These are phyloP conservation scores for Heracleum sosnowskyi DNA, from an alignment of 129 eudicot genomes.

Conservation along the genomic window DNA sequence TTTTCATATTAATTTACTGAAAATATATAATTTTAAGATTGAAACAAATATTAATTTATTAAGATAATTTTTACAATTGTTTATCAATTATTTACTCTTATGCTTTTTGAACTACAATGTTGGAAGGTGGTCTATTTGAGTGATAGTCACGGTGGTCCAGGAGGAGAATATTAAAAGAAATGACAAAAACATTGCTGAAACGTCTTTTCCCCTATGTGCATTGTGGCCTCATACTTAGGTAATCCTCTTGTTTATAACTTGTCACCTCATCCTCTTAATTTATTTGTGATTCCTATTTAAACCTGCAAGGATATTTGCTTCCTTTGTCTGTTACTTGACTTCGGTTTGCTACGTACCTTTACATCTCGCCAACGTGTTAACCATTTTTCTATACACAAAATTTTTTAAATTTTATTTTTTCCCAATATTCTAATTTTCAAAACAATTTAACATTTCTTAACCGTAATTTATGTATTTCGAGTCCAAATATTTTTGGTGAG, in stretches of 20 bases:
- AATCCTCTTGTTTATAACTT: background rate
- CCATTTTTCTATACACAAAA: background rate
- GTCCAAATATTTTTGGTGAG: no score
- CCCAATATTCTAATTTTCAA: no score
- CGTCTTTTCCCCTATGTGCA: background rate
- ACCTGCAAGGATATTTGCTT: background rate
- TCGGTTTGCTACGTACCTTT: background rate
- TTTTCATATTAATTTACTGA: no score
- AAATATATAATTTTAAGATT: no score
- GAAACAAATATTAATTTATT: no score
- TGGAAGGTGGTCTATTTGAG: background rate
- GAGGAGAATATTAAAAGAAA: background rate
- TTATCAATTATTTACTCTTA: no score
- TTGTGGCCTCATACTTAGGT: background rate
- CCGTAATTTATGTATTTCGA: no score
- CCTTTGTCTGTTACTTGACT: background rate
- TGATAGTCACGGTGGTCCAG: background rate
- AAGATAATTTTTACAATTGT: no score
- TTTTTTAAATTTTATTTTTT: no score
- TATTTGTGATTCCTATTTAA: background rate
- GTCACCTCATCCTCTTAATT: constrained; percentile 1
- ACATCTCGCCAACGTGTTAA: background rate
- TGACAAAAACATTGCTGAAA: background rate
- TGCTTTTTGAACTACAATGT: background rate
- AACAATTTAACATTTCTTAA: no score